These are phyloP conservation scores for Aspergillus aculeatus DNA, from an alignment of 2,329 filamentous ascomycete genomes.

Conservation along the genomic window DNA sequence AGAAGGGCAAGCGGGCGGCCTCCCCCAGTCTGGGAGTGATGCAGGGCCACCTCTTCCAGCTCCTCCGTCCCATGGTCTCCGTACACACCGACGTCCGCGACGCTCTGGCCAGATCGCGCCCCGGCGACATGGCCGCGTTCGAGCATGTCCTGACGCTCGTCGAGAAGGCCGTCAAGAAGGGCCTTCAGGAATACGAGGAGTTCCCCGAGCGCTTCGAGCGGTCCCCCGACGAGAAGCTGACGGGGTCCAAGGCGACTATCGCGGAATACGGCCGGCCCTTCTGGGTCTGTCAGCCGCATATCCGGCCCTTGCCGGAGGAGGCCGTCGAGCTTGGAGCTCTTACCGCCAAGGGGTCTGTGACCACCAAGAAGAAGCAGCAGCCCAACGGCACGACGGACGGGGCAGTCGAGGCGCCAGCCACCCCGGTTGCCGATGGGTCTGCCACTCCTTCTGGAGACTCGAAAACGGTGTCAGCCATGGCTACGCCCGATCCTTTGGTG, in stretches of 20 bases:
- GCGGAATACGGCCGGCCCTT: conserved; percentile 75
- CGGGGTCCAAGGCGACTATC: conserved; percentile 60
- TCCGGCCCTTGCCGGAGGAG: conserved; percentile 82
- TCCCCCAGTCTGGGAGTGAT: conserved; percentile 72
- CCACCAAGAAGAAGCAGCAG: conserved; percentile 64
- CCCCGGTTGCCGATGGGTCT: too few relatives aligned
- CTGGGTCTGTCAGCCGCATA: conserved; percentile 87
- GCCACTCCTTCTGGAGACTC: conserved; percentile 13
- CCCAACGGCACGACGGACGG: conserved; percentile 19
- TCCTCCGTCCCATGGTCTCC: conserved; percentile 77
- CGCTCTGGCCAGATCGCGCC: conserved; percentile 67
- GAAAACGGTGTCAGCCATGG: conserved; percentile 17
- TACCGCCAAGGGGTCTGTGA: conserved; percentile 65
- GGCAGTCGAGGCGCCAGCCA: conserved; percentile 9
- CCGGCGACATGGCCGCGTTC: conserved; percentile 71
- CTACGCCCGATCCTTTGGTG: conserved; percentile 31
- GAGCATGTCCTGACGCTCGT: conserved; percentile 74
- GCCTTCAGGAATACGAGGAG: conserved; percentile 64
- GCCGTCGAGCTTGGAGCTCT: conserved; percentile 79
- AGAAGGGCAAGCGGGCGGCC: conserved; percentile 47
- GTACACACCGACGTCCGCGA: conserved; percentile 82
- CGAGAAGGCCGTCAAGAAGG: conserved; percentile 71
- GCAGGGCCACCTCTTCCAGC: conserved; percentile 90
- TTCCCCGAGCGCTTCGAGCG: conserved; percentile 43
- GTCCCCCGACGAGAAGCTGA: conserved; percentile 32